Evolutionary conservation across 2,329 filamentous ascomycete genomes (phyloP), one percentile per base, ranked within the genome.

Genomic region (Ramichloridium luteum): DNA sequence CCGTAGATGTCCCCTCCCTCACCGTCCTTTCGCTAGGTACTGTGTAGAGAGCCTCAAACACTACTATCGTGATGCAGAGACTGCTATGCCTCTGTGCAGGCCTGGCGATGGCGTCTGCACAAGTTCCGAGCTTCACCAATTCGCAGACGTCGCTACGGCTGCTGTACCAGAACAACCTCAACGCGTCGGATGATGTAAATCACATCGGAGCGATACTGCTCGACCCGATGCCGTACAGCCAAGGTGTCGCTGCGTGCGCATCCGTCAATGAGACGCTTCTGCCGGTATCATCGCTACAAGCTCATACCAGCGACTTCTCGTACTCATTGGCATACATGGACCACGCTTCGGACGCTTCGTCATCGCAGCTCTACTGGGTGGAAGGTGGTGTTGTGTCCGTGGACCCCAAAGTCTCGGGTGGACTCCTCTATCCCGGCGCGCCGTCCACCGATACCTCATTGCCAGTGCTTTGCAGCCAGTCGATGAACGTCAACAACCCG

Each of bases 151-250:
- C 65, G 1, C 44, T 70, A 32, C 67, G 64, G 0, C 51, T 70
- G 5, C 45, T 70, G 6, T 70, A 65, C 37, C 66, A 70, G 43
- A 71, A 70, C 49, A 70, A 70, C 25, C 52, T 70, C 14, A 72
- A 72, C 43, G 56, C 52, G 5, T 63, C 64, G 0, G 67, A 72
- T 38, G 64, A 70, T 48, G 53, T 47, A 15, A 69, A 70, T 38
- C 67, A 70, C 43, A 52, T 66, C 12, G 61, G 65, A 8, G 66
- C 66, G 3, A 59, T 70, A 26, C 48, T 70, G 5, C 50, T 70
- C 25, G 66, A 67, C 33, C 50, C 60, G 3, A 49, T 61, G 29
- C 43, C 50, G 5, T 51, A 54, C 23, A 44, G 48, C 12, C 49
- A 55, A 28, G 65, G 58, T 15, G 48, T 49, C 1, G 47, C 55